phyloP scores from a whole-genome alignment of 108 stramenopile genomes.

The Cylindrotheca closterium region DNA sequence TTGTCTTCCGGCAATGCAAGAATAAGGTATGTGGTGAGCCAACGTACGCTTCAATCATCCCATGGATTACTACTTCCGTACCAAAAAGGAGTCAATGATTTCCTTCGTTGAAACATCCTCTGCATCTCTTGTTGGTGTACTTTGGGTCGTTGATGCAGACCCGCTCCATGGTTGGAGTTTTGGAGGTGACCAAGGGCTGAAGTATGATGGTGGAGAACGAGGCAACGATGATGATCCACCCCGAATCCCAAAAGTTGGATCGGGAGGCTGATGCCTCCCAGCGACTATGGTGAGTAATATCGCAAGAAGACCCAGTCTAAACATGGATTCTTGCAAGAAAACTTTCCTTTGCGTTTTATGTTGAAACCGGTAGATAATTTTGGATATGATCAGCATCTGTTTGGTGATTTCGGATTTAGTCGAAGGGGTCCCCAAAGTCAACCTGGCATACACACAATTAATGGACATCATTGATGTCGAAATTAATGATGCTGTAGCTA shows the following conservation, averaged over 20 bases:
- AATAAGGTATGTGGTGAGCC: background rate
- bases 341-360: too few relatives aligned
- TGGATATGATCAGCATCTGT: too few relatives aligned
- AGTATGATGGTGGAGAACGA: background rate
- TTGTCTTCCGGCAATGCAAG: conserved; percentile 11
- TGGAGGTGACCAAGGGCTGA: background rate
- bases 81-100: conserved; percentile 59
- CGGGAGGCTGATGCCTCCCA: too few relatives aligned
- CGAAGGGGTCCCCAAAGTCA: too few relatives aligned
- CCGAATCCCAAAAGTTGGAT: background rate
- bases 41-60: background rate
- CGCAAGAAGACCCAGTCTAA: too few relatives aligned
- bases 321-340: too few relatives aligned
- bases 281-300: too few relatives aligned
- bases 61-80: background rate
- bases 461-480: too few relatives aligned
- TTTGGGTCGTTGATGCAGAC: background rate
- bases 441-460: too few relatives aligned
- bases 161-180: background rate
- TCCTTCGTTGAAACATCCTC: conserved; percentile 26
- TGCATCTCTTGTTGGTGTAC: background rate
- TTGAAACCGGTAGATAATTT: too few relatives aligned
- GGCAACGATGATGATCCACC: background rate
- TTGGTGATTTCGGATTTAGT: too few relatives aligned
- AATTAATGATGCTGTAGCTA: too few relatives aligned